A percentile compares a stretch with the other conserved stretches of the same genome.
These are phyloP conservation scores for Phlyctochytrium bullatum DNA, from an alignment of 192 early-diverging fungal genomes.

Conservation along the genomic window DNA sequence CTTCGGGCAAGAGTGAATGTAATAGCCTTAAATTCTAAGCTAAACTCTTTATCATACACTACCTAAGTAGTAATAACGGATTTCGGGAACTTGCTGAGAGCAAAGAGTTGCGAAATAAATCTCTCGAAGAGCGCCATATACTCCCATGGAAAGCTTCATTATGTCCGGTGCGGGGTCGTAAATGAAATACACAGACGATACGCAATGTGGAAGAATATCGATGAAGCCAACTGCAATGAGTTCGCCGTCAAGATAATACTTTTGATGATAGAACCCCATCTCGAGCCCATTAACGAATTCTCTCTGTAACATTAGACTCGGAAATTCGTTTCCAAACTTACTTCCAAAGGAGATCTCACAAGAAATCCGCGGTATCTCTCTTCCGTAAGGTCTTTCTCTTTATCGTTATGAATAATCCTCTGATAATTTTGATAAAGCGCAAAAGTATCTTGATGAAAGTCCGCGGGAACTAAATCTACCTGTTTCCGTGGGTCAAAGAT, in stretches of 20 bases:
- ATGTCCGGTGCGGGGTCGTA: constrained; percentile 81
- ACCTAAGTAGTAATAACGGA: constrained; percentile 93
- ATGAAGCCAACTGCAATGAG: constrained; percentile 90
- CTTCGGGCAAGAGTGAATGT: constrained; percentile 85
- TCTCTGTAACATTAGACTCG: constrained; percentile 8
- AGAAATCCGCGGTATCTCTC: constrained; percentile 66
- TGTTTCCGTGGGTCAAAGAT: too few species aligned
- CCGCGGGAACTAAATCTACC: too few species aligned
- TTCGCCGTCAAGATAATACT: constrained; percentile 78
- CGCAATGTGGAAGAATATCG: constrained; percentile 83
- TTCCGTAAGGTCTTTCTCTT: constrained; percentile 46
- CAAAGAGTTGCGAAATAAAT: too few species aligned
- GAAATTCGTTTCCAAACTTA: constrained; percentile 5
- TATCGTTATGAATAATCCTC: constrained; percentile 74
- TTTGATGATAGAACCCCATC: constrained; percentile 86
- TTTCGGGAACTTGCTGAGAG: constrained; percentile 48
- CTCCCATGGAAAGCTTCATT: constrained; percentile 72
- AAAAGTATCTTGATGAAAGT: constrained; percentile 72
- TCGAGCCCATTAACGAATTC: constrained; percentile 8
- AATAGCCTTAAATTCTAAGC: constrained; percentile 77
- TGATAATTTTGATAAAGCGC: constrained; percentile 82
- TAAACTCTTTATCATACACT: constrained; percentile 14
- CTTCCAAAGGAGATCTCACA: constrained; percentile 66
- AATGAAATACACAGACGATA: constrained; percentile 92
- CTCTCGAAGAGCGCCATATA: constrained; percentile 81